Percentiles rank a stretch among this genome's conserved stretches.
These are phyloP conservation scores for Magnaporthales sp. DNA, from an alignment of 2,329 filamentous ascomycete genomes.

Conservation along the genomic window DNA sequence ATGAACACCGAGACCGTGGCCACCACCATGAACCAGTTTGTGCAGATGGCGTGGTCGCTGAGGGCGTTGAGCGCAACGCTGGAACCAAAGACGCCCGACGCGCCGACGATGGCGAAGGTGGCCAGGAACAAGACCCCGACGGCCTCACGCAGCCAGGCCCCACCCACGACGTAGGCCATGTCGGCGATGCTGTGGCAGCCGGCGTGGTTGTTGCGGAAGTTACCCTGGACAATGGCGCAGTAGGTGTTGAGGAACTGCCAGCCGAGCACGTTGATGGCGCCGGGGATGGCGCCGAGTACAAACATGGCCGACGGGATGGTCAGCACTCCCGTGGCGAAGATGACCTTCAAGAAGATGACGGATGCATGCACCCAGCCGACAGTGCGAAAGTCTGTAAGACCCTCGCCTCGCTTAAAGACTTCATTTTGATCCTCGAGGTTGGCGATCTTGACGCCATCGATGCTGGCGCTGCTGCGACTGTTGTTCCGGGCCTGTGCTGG, in stretches of 20 bases:
- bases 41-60: slow-evolving; percentile 48
- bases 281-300: slow-evolving; percentile 73
- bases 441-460: not conserved
- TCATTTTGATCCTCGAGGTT: not conserved
- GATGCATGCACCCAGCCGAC: slow-evolving; percentile 38
- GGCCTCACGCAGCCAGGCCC: slow-evolving; percentile 39
- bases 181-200: slow-evolving; percentile 36
- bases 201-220: slow-evolving; percentile 28
- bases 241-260: slow-evolving; percentile 32
- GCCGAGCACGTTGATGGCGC: slow-evolving; percentile 74
- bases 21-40: slow-evolving; percentile 47
- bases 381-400: slow-evolving; percentile 29
- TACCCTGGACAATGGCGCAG: slow-evolving; percentile 28
- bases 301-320: slow-evolving; percentile 57
- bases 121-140: slow-evolving; percentile 39
- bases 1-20: slow-evolving; percentile 39
- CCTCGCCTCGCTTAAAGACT: not conserved
- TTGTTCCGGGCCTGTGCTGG: not conserved
- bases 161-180: slow-evolving; percentile 49
- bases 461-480: not conserved
- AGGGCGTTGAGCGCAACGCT: slow-evolving; percentile 52
- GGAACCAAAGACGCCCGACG: slow-evolving; percentile 49
- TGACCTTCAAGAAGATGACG: slow-evolving; percentile 36
- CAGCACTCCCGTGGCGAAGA: slow-evolving; percentile 51
- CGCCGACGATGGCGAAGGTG: not conserved